Percentiles rank a stretch among this genome's conserved stretches.
These are phyloP conservation scores for Paracamarosporium sp. DNA, from an alignment of 2,329 filamentous ascomycete species.

Conservation along the genomic window DNA sequence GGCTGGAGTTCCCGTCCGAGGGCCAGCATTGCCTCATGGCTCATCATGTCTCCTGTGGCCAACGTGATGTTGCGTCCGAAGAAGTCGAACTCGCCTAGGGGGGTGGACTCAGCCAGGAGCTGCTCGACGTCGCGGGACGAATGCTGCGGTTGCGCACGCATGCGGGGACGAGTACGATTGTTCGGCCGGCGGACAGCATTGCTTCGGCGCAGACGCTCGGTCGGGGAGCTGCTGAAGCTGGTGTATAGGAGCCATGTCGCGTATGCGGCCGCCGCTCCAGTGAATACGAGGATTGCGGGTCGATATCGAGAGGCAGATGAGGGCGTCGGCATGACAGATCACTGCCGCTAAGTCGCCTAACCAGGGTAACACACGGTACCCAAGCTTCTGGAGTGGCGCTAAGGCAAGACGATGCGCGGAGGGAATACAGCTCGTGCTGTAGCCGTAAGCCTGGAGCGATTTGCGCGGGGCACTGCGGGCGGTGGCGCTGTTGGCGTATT, in stretches of 20 bases:
- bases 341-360: not conserved
- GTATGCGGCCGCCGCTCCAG: constrained; percentile 63
- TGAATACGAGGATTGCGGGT: constrained; percentile 61
- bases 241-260: constrained; percentile 66
- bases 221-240: constrained; percentile 39
- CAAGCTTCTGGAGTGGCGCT: not conserved
- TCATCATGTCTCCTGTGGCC: constrained; percentile 28
- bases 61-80: constrained; percentile 32
- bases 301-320: constrained; percentile 47
- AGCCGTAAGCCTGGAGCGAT: not conserved
- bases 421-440: not conserved
- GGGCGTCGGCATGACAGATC: constrained; percentile 36
- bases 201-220: constrained; percentile 63
- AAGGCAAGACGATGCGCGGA: not conserved
- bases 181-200: constrained; percentile 69
- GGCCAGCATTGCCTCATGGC: constrained; percentile 26
- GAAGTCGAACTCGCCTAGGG: constrained; percentile 34
- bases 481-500: not conserved
- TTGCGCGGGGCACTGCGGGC: not conserved
- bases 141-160: constrained; percentile 27
- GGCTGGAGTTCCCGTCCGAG: constrained; percentile 28
- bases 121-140: constrained; percentile 16
- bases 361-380: not conserved
- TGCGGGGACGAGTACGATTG: constrained; percentile 17
- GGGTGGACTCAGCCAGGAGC: constrained; percentile 24